Evolutionary conservation across 75 land plant species (phyloP).

Genomic region (Larix kaempferi): DNA sequence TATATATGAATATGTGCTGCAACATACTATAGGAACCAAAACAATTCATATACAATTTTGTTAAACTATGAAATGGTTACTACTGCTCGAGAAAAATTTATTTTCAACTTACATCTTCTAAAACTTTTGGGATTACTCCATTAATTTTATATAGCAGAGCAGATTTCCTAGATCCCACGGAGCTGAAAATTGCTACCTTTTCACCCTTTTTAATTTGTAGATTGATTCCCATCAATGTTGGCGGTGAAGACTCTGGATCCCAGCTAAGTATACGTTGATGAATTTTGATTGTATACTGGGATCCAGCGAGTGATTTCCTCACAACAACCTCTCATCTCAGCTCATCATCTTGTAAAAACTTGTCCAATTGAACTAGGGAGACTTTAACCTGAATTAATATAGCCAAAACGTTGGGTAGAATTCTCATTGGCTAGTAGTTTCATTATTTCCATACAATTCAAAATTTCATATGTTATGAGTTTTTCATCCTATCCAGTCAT

Average conservation of each 20-base stretch:
- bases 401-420: conserved; percentile 65
- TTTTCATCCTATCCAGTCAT: conserved; percentile 68
- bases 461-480: conserved; percentile 59
- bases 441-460: conserved; percentile 76
- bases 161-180: conserved; percentile 86
- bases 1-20: too few relatives aligned
- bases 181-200: conserved; percentile 78
- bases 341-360: conserved; percentile 71
- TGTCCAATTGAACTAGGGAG: conserved; percentile 62
- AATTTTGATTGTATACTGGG: conserved; percentile 49
- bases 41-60: background rate
- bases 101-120: conserved; percentile 55
- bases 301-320: conserved; percentile 34
- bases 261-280: conserved; percentile 62
- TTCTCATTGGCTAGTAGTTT: conserved; percentile 78
- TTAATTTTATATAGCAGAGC: conserved; percentile 67
- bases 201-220: conserved; percentile 52
- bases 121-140: conserved; percentile 73
- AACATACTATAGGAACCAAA: background rate
- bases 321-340: conserved; percentile 45
- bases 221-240: conserved; percentile 54
- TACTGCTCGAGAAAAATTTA: background rate
- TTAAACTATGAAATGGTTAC: background rate
- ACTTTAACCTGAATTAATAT: conserved; percentile 63
- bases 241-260: conserved; percentile 34